Percentiles rank a stretch among this genome's conserved stretches.
Evolutionary conservation across 2,329 filamentous ascomycete species (phyloP).

Genomic region (Colletotrichum sp.): DNA sequence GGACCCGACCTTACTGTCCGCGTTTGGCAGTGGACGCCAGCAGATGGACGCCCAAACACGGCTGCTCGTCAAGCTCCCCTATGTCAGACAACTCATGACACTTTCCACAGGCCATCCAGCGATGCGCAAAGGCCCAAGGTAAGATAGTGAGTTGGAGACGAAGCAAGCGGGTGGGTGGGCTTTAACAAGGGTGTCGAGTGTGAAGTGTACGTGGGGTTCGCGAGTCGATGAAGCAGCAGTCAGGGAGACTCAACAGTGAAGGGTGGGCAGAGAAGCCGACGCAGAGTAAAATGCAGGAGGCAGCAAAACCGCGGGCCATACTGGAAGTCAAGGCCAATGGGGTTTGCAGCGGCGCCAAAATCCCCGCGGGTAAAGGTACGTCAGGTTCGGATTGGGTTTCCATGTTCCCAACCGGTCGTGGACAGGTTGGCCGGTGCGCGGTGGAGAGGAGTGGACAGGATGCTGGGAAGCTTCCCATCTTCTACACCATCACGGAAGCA

Average conservation of each 20-base stretch:
- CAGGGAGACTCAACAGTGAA: not conserved
- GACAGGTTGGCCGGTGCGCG: not conserved
- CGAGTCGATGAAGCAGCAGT: no score
- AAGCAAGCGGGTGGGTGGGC: not conserved
- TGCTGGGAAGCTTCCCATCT: not conserved
- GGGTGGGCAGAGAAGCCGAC: no score
- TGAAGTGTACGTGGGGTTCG: not conserved
- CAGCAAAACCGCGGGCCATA: not conserved
- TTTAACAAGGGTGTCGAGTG: not conserved
- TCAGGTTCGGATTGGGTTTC: slow-evolving; percentile 1
- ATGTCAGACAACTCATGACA: not conserved
- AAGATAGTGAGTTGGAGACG: not conserved
- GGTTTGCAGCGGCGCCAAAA: not conserved
- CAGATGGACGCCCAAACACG: not conserved
- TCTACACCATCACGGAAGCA: not conserved
- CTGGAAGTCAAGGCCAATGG: not conserved
- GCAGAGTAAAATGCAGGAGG: no score
- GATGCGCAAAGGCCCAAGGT: not conserved
- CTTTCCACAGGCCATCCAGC: not conserved
- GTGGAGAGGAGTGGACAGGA: not conserved
- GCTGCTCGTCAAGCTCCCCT: not conserved
- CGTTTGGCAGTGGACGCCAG: not conserved
- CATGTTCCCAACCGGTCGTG: not conserved
- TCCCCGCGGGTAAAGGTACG: not conserved
- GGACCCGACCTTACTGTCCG: not conserved